Percentiles rank a stretch among this genome's conserved stretches.
These are phyloP conservation scores for Punica granatum DNA, from an alignment of 345 rosid species.

Conservation along the genomic window DNA sequence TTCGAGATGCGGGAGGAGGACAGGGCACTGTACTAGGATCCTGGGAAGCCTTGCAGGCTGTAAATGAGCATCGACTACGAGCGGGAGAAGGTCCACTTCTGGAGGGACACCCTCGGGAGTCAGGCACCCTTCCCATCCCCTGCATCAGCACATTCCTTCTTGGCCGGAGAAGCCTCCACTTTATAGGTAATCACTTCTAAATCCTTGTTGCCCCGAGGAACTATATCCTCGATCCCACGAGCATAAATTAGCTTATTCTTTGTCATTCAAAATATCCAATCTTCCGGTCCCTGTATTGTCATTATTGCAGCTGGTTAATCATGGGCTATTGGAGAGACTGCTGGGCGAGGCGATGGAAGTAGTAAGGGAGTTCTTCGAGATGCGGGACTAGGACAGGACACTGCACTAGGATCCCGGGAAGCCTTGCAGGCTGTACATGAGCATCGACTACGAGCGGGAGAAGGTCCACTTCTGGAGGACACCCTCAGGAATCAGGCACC, in stretches of 20 bases:
- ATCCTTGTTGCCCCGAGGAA: no score
- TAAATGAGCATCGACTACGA: slow-evolving; percentile 16
- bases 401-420: slow-evolving; percentile 14
- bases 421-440: slow-evolving; percentile 17
- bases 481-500: slow-evolving; percentile 10
- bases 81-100: slow-evolving; percentile 14
- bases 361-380: slow-evolving; percentile 13
- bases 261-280: no score
- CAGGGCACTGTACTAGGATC: slow-evolving; percentile 15
- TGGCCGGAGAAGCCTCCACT: slow-evolving; percentile 14
- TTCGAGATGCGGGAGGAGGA: slow-evolving; percentile 12
- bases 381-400: slow-evolving; percentile 13
- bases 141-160: slow-evolving; percentile 7
- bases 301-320: slow-evolving; percentile 13
- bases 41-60: slow-evolving; percentile 11
- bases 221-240: no score
- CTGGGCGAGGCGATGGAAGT: slow-evolving; percentile 11
- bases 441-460: slow-evolving; percentile 15
- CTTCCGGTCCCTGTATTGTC: no score
- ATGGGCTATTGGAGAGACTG: slow-evolving; percentile 15
- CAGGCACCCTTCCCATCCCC: slow-evolving; percentile 15
- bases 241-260: no score
- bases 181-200: background rate
- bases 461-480: slow-evolving; percentile 16
- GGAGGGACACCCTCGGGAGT: slow-evolving; percentile 14